phyloP scores from a whole-genome alignment of 148 eudicot species.

The Arctostaphylos glauca region DNA sequence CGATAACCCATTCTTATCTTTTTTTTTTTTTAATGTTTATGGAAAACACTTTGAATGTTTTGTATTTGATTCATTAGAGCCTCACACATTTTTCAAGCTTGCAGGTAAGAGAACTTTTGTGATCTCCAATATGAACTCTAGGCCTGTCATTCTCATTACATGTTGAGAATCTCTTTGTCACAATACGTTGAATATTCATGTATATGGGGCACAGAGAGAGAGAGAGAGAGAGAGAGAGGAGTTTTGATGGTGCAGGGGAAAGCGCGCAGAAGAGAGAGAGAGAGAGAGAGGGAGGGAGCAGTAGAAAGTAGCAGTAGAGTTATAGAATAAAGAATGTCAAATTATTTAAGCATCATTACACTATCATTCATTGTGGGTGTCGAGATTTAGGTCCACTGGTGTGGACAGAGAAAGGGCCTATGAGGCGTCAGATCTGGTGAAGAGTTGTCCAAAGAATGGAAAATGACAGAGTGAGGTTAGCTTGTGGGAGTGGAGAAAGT shows the following conservation, averaged over 20 bases:
- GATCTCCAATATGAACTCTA: not conserved
- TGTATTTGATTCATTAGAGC: not conserved
- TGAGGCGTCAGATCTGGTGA: conserved; percentile 24
- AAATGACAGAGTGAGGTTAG: not conserved
- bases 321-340: conserved; percentile 35
- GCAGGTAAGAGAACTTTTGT: not conserved
- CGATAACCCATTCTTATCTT: not conserved
- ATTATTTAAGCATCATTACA: conserved; percentile 44
- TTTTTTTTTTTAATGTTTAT: not conserved
- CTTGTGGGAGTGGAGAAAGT: conserved; percentile 3
- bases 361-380: conserved; percentile 37
- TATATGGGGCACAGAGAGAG: not conserved
- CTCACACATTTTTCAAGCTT: not conserved
- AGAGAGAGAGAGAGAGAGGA: not conserved
- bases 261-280: not conserved
- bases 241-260: conserved; percentile 13
- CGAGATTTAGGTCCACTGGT: not conserved
- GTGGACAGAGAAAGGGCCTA: not conserved
- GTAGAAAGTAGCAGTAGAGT: not conserved
- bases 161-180: not conserved
- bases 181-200: not conserved
- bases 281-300: not conserved
- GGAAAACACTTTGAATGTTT: not conserved
- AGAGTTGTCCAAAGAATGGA: not conserved
- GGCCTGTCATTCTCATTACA: not conserved